Evolutionary conservation across 176 grass and related monocot species (phyloP), one percentile per base, ranked within the genome.

Genomic region (Areca catechu): DNA sequence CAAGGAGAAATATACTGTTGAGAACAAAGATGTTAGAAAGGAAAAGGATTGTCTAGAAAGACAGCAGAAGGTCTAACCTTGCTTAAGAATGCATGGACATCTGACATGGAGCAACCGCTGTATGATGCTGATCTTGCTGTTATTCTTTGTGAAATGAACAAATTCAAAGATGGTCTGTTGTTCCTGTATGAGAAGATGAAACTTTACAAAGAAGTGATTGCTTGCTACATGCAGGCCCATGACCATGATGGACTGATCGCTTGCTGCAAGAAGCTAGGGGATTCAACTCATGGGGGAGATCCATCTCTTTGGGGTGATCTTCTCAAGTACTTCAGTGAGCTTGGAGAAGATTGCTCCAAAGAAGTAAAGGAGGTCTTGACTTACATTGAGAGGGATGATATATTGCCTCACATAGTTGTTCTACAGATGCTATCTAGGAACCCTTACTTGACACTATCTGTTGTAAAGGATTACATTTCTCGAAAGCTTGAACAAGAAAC

Each of bases 131-230:
- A 92, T 80, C 84, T 98, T 73, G 76, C 79, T 60, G 74, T 98
- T 66, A 93, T 98, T 74, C 66, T 98, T 56, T 98, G 94, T 67
- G 83, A 98, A 67, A 82, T 80, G 73, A 83, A 98, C 85, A 70
- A 72, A 62, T 98, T 92, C 60, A 88, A 83, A 83, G 81, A 85
- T 67, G 94, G 94, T 3, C 58, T 98, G 68, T 53, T 98, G 49
- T 98, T 93, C 88, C 66, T 98, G 24, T 98, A 93, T 54, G 94
- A 98, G 73, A 98, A 93, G 78, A 71, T 92, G 63, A 89, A 98
- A 75, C 81, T 98, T 10, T 88, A 79, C 62, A 98, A 85, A 85
- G 88, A 93, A 76, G 94, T 98, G 66, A 93, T 98, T 55, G 68
- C 82, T 74, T 93, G 88, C 70, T 98, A 98, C 76, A 89, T 92